Evolutionary conservation across 768 basidiomycete species (phyloP).

Genomic region (Suillus decipiens): DNA sequence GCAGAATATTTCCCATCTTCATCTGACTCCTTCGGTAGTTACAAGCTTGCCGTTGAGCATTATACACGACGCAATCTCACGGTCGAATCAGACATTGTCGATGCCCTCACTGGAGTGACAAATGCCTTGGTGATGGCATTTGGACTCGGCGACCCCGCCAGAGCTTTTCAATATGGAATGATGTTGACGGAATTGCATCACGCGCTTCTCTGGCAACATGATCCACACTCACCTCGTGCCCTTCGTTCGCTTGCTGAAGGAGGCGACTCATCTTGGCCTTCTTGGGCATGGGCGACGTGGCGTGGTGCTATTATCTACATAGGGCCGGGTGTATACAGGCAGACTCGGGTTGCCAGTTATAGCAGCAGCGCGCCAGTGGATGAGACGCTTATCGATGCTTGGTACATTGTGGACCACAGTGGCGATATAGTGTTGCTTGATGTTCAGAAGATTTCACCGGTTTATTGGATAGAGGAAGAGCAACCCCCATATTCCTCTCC

Average conservation of each 20-base stretch:
- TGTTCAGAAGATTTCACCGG: conserved; percentile 14
- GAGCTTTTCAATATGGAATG: conserved; percentile 3
- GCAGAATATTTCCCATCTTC: background rate
- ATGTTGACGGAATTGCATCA: conserved; percentile 16
- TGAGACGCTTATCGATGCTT: conserved; percentile 21
- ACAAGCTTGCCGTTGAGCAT: background rate
- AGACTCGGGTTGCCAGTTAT: background rate
- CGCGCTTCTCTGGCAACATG: conserved; percentile 25
- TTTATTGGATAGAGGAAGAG: background rate
- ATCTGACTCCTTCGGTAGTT: background rate
- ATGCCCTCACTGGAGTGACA: background rate
- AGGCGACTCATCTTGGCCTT: conserved; percentile 16
- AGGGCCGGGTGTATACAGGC: background rate
- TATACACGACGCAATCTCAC: background rate
- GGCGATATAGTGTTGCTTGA: conserved; percentile 15
- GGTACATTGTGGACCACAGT: conserved; percentile 21
- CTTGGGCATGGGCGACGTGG: conserved; percentile 31
- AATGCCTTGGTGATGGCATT: background rate
- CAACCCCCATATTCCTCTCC: conserved; percentile 9
- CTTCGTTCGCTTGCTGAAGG: conserved; percentile 12
- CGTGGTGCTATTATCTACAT: conserved; percentile 17
- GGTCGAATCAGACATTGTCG: conserved; percentile 1
- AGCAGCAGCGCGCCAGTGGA: conserved; percentile 9
- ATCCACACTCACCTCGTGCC: conserved; percentile 10
- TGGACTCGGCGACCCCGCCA: background rate